Base-by-base conservation (phyloP, 2,329 filamentous ascomycete species). In the Domatiomyces globalis region DNA sequence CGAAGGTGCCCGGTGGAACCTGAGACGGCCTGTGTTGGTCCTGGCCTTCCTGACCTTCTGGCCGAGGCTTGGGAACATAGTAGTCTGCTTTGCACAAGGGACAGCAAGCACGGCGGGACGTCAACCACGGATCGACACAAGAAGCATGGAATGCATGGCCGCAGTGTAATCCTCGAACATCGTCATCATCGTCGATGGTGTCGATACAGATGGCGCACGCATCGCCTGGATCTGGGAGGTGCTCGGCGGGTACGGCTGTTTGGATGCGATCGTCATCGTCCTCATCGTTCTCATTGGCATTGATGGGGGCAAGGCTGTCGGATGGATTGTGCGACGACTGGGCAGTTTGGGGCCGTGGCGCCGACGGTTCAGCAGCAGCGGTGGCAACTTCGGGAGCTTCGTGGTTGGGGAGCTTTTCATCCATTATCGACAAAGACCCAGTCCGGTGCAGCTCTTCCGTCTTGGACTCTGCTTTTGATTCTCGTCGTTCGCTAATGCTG, bases 51-150 rank as follows among this genome's bases (percentile, higher is more conserved):
- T 62, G 48, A 49, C 69, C 73, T 55, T 81, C 79, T 2, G 85
- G 74, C 15, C 87, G 84, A 48, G 88, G 87, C 69, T 96, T 96
- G 0, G 92, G 90, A 2, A 87, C 83, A 67, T 94, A 96, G 67
- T 96, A 98, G 65, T 98, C 92, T 43, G 90, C 87, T 71, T 98
- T 98, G 75, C 92, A 98, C 5, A 98, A 81, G 5, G 92, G 92
- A 66, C 92, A 98, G 72, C 90, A 96, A 22, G 92, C 92, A 58
- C 90, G 83, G 56, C 92, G 81, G 63, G 85, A 89, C 8, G 92
- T 98, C 57, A 98, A 72, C 92, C 92, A 98, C 9, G 92, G 92
- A 61, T 98, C 92, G 47, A 98, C 80, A 65, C 92, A 98, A 42
- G 84, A 86, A 48, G 88, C 89, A 66, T 98, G 92, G 78, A 96